These are phyloP conservation scores for Fistulina hepatica DNA, from an alignment of 1,284 basidiomycete genomes.

Conservation along the genomic window DNA sequence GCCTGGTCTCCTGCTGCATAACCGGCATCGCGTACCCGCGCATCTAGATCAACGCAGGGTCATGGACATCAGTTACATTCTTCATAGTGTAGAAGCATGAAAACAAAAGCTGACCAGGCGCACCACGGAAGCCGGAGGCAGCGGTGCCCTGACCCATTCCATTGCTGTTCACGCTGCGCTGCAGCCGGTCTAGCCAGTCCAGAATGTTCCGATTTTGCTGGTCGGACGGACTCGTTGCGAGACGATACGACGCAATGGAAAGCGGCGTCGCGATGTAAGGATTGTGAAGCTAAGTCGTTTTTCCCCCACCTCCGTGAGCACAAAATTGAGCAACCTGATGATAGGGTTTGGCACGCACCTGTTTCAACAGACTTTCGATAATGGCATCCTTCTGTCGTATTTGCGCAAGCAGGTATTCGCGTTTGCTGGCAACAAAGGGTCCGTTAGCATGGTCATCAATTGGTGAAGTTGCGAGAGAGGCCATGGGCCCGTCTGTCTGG, in stretches of 20 bases:
- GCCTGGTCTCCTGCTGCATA: slow-evolving; percentile 27
- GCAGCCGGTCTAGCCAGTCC: slow-evolving; percentile 53
- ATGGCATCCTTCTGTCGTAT: slow-evolving; percentile 74
- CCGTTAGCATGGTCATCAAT: slow-evolving; percentile 19
- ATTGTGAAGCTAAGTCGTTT: slow-evolving; percentile 49
- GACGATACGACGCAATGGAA: slow-evolving; percentile 62
- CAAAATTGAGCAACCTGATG: too few species aligned
- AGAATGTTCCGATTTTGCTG: slow-evolving; percentile 53
- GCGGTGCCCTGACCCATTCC: slow-evolving; percentile 16
- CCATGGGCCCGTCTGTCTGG: too few species aligned
- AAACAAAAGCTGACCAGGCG: too few species aligned
- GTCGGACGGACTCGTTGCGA: slow-evolving; percentile 64
- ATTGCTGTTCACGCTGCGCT: slow-evolving; percentile 23
- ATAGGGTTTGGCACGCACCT: slow-evolving; percentile 32
- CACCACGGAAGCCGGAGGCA: too few species aligned
- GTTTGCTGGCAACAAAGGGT: slow-evolving; percentile 46
- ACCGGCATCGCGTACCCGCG: slow-evolving; percentile 17
- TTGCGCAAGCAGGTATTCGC: slow-evolving; percentile 70
- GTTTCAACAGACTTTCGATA: slow-evolving; percentile 71
- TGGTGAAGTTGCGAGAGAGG: slow-evolving; percentile 1
- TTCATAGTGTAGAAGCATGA: too few species aligned
- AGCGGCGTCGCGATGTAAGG: slow-evolving; percentile 67
- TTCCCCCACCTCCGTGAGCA: slow-evolving; percentile 7
- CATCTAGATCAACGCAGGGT: neutral
- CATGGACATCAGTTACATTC: slow-evolving; percentile 1